Base-by-base conservation (phyloP, 768 basidiomycete species). In the Hortiboletus campestris region DNA sequence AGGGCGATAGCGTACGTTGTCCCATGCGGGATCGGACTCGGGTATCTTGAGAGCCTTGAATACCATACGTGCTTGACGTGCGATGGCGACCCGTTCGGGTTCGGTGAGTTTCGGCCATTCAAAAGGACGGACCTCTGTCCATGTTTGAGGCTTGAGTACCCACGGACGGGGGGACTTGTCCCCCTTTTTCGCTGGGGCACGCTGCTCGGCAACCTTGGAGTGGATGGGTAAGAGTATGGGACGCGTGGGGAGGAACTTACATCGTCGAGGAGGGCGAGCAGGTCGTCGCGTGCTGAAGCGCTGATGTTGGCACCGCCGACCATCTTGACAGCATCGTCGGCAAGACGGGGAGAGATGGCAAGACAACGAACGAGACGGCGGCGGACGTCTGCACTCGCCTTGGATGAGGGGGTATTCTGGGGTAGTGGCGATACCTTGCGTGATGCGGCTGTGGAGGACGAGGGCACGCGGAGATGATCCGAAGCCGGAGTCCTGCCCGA, bases 41-140 rank as follows among this genome's bases (percentile, higher is more conserved):
- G 82, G 81, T 56, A 89, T 81, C 25, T 77, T 78, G 49, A 88
- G 71, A 29, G 65, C 67, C 34, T 69, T 72, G 62, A 86, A 76
- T 1, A 72, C 78, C 16, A 71, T 58, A 44, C 84, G 78, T 2
- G 82, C 85, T 29, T 76, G 73, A 39, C 81, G 77, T 9, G 81
- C 77, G 67, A 89, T 72, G n/a, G 56, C 62, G 9, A 71, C 72
- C 6, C 81, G 77, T 43, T 84, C 81, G 2, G 72, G 46, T 29
- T 81, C 79, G 3, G 74, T 72, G 28, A 86, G 73, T 29, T 73
- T 74, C 1, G 77, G 72, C 78, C 80, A 87, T 57, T 84, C 85
- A 54, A 77, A 84, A 0, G 89, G 89, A 7, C 86, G 83, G 25
- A 89, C 84, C 63, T 90, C 84, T 34, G 75, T 75, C 88, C 88